phyloP scores from a whole-genome alignment of 2,329 filamentous ascomycete species.

The Chalaropsis ovoidea region DNA sequence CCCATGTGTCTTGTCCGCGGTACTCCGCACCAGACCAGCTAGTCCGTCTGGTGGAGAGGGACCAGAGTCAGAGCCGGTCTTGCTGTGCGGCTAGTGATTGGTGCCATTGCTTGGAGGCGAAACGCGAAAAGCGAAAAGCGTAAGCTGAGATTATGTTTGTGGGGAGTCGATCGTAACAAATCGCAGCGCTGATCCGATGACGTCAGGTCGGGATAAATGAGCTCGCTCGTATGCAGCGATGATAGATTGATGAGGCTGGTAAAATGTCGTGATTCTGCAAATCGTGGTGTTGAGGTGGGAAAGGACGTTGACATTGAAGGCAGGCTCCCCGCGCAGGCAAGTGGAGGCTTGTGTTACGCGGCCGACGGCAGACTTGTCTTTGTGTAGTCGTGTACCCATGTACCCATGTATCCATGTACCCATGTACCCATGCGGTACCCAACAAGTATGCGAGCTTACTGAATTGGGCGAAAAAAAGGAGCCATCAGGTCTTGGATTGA shows the following conservation, averaged over 20 bases:
- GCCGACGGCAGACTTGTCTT: not conserved
- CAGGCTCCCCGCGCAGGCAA: not conserved
- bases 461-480: constrained; percentile 2
- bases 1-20: not conserved
- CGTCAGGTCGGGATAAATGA: not conserved
- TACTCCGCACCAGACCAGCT: not conserved
- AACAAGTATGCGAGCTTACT: not conserved
- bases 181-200: too few species aligned
- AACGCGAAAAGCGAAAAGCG: not conserved
- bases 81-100: not conserved
- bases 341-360: constrained; percentile 3
- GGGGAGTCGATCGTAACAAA: not conserved
- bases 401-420: not conserved
- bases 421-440: not conserved
- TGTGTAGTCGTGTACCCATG: not conserved
- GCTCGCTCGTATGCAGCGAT: not conserved
- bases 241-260: not conserved
- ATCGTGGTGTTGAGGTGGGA: not conserved
- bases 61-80: too few species aligned
- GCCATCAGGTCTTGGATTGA: not conserved
- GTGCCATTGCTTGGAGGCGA: not conserved
- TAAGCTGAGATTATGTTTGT: not conserved
- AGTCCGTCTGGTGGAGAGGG: not conserved
- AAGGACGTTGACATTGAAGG: not conserved
- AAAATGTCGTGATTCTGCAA: not conserved